These are phyloP conservation scores for Diplocarpon mali DNA, from an alignment of 2,329 filamentous ascomycete genomes.

Conservation along the genomic window DNA sequence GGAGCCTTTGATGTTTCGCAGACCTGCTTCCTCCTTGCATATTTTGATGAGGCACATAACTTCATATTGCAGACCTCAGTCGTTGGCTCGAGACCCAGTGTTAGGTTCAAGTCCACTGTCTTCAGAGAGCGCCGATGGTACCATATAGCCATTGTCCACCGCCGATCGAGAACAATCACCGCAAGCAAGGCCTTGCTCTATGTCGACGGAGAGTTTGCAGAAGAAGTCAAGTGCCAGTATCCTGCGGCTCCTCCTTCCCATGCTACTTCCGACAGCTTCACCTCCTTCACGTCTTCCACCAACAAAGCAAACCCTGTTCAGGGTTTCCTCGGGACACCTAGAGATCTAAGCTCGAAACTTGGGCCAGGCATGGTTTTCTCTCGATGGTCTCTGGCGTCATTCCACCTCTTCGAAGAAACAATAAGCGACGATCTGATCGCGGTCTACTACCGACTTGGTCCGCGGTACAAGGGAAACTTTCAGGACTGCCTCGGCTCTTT, in stretches of 20 bases:
- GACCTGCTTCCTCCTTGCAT: slow-evolving; percentile 86
- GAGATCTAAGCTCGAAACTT: slow-evolving; percentile 67
- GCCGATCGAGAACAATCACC: slow-evolving; percentile 61
- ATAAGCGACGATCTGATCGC: slow-evolving; percentile 86
- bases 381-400: slow-evolving; percentile 81
- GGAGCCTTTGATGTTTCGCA: slow-evolving; percentile 88
- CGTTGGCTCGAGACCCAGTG: slow-evolving; percentile 72
- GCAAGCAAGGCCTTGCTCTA: slow-evolving; percentile 79
- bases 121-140: slow-evolving; percentile 82
- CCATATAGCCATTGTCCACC: slow-evolving; percentile 82
- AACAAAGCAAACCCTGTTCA: slow-evolving; percentile 61
- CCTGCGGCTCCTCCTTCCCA: slow-evolving; percentile 60
- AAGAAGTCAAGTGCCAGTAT: slow-evolving; percentile 84
- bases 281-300: slow-evolving; percentile 53
- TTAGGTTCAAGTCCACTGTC: slow-evolving; percentile 75
- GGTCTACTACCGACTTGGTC: slow-evolving; percentile 81
- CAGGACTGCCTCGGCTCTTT: slow-evolving; percentile 94
- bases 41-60: slow-evolving; percentile 87
- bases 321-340: slow-evolving; percentile 86
- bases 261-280: slow-evolving; percentile 55
- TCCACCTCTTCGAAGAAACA: slow-evolving; percentile 77
- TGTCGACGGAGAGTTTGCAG: slow-evolving; percentile 85
- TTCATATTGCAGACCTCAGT: slow-evolving; percentile 96
- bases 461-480: slow-evolving; percentile 89
- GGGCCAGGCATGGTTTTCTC: slow-evolving; percentile 65